A percentile compares a stretch with the other conserved stretches of the same genome.
Evolutionary conservation across 163 green algal genomes (phyloP).

Genomic region (Smithsoniella earleae): DNA sequence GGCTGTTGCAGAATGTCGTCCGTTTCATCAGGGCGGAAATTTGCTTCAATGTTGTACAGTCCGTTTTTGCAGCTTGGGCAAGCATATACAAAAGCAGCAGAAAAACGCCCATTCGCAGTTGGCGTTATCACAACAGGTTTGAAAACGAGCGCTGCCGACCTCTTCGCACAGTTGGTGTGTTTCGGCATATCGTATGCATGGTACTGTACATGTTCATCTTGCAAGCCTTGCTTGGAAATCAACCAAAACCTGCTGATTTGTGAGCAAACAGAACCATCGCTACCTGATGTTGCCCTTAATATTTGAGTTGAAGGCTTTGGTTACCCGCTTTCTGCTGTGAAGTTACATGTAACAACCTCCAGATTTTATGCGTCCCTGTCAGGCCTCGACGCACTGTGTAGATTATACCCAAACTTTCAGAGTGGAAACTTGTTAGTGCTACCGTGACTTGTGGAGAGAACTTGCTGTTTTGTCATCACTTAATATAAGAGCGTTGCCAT

Average conservation of each 20-base stretch:
- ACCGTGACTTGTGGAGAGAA: neutral
- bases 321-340: neutral
- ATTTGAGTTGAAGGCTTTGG: neutral
- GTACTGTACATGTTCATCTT: neutral
- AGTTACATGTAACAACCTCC: neutral
- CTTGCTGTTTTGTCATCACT: no score
- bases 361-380: no score
- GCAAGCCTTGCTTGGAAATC: neutral
- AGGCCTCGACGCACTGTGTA: no score
- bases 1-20: no score
- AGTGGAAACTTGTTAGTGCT: neutral
- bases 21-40: no score
- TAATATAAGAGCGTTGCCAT: no score
- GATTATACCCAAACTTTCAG: no score
- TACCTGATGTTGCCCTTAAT: neutral
- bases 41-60: neutral
- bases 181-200: neutral
- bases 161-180: constrained; percentile 3
- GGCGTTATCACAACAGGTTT: constrained; percentile 23
- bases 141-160: constrained; percentile 14
- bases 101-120: neutral
- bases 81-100: neutral
- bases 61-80: constrained; percentile 2
- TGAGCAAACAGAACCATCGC: neutral
- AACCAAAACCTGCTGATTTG: neutral